phyloP scores from a whole-genome alignment of 768 basidiomycete species.

The Lactifluus hygrophoroides region DNA sequence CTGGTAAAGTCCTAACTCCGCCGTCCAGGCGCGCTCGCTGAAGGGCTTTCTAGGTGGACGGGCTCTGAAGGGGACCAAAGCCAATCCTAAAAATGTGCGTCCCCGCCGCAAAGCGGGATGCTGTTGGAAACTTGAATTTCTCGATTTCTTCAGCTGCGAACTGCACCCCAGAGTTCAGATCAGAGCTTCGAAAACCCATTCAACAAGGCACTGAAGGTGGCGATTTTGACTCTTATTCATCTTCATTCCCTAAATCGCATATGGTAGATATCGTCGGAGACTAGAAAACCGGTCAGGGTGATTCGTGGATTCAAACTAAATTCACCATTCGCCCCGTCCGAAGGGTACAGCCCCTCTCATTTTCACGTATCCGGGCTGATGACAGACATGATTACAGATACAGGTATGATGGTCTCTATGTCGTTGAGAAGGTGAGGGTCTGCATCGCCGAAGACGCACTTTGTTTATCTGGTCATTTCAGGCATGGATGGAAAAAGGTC shows the following conservation, averaged over 20 bases:
- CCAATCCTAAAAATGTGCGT: conserved; percentile 73
- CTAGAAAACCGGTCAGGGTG: conserved; percentile 75
- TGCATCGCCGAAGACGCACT: background rate
- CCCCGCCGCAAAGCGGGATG: background rate
- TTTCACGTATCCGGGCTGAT: background rate
- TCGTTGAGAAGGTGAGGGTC: conserved; percentile 53
- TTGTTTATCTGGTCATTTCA: conserved; percentile 25
- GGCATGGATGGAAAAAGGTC: conserved; percentile 70
- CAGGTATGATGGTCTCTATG: conserved; percentile 86
- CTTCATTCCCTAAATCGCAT: background rate
- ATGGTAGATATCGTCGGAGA: conserved; percentile 71
- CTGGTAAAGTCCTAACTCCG: conserved; percentile 36
- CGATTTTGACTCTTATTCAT: background rate
- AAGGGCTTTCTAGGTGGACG: conserved; percentile 51
- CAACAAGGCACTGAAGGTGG: conserved; percentile 62
- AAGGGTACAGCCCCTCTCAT: conserved; percentile 45
- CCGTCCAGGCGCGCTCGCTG: background rate
- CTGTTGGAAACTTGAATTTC: background rate
- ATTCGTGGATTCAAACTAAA: conserved; percentile 75
- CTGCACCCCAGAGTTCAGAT: conserved; percentile 78
- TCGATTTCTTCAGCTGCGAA: conserved; percentile 55
- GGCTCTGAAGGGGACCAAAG: conserved; percentile 77
- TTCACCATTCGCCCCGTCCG: conserved; percentile 67
- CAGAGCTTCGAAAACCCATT: conserved; percentile 69
- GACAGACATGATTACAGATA: conserved; percentile 40